Conservation (phyloP, 441 rosid genomes). For the Manihot esculenta region DNA sequence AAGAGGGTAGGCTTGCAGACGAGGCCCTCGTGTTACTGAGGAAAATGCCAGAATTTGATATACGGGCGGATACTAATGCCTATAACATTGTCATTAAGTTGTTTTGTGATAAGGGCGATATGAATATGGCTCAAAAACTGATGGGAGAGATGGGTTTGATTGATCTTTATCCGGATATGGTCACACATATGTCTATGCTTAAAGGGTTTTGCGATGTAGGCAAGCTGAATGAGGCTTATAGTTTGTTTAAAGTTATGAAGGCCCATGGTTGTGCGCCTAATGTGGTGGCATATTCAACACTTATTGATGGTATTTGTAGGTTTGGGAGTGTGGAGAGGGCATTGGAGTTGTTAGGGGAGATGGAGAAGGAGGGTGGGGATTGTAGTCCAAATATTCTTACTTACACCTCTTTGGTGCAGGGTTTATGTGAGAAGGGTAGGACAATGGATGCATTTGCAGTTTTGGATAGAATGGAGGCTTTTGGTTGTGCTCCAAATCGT, state of each 20-base stretch:
- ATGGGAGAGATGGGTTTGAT: slow-evolving; percentile 66
- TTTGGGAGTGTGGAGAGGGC: slow-evolving; percentile 52
- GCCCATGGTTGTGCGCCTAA: slow-evolving; percentile 55
- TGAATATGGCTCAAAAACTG: slow-evolving; percentile 52
- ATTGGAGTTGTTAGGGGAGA: slow-evolving; percentile 54
- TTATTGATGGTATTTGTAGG: slow-evolving; percentile 64
- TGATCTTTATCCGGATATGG: slow-evolving; percentile 63
- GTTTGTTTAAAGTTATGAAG: slow-evolving; percentile 50
- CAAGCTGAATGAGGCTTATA: slow-evolving; percentile 57
- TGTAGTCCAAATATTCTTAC: slow-evolving; percentile 66
- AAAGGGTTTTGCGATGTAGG: slow-evolving; percentile 64
- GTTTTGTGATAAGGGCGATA: slow-evolving; percentile 63
- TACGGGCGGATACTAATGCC: slow-evolving; percentile 45
- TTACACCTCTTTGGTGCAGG: slow-evolving; percentile 63
- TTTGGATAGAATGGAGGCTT: slow-evolving; percentile 66
- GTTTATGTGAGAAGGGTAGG: slow-evolving; percentile 53
- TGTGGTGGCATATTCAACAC: slow-evolving; percentile 52
- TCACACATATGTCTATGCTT: slow-evolving; percentile 56
- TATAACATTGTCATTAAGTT: slow-evolving; percentile 65
- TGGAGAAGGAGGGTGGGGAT: slow-evolving; percentile 64
- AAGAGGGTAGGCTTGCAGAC: slow-evolving; percentile 56
- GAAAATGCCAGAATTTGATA: slow-evolving; percentile 59
- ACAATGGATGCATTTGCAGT: slow-evolving; percentile 53
- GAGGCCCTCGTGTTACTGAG: slow-evolving; percentile 70
- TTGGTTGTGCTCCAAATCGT: slow-evolving; percentile 60